phyloP scores from a whole-genome alignment of 495 filamentous ascomycete species.

The Penicillium bialowiezense region DNA sequence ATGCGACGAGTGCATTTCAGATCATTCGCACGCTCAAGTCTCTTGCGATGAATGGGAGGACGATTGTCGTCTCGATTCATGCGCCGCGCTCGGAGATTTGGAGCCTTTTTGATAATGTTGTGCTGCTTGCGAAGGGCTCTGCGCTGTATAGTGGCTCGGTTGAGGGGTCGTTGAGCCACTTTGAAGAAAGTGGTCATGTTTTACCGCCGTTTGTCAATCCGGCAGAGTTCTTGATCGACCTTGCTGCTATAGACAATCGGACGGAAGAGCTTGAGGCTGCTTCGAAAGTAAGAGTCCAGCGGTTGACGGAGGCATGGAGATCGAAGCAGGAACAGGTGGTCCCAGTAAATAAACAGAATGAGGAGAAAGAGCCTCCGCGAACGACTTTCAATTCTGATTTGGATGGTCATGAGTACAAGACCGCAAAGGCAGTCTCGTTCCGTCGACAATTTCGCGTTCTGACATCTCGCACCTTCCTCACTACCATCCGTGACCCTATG shows the following conservation, averaged over 20 bases:
- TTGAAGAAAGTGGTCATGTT: conserved; percentile 50
- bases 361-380: background rate
- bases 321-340: conserved; percentile 14
- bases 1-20: conserved; percentile 73
- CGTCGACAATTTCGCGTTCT: conserved; percentile 59
- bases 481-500: conserved; percentile 68
- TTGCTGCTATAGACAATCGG: conserved; percentile 67
- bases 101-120: conserved; percentile 66
- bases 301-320: conserved; percentile 54
- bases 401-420: background rate
- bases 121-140: conserved; percentile 60
- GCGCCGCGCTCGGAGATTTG: conserved; percentile 74
- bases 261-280: conserved; percentile 56
- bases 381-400: background rate
- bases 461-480: conserved; percentile 61
- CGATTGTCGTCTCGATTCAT: conserved; percentile 70
- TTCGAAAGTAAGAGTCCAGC: conserved; percentile 53
- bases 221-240: conserved; percentile 69
- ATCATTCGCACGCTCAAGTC: conserved; percentile 64
- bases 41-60: conserved; percentile 63
- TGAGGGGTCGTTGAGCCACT: conserved; percentile 54
- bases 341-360: conserved; percentile 4
- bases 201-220: conserved; percentile 70
- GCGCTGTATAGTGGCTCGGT: conserved; percentile 62
- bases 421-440: conserved; percentile 39